Base-by-base conservation (phyloP, 2,329 filamentous ascomycete genomes). In the Botrytis deweyae region DNA sequence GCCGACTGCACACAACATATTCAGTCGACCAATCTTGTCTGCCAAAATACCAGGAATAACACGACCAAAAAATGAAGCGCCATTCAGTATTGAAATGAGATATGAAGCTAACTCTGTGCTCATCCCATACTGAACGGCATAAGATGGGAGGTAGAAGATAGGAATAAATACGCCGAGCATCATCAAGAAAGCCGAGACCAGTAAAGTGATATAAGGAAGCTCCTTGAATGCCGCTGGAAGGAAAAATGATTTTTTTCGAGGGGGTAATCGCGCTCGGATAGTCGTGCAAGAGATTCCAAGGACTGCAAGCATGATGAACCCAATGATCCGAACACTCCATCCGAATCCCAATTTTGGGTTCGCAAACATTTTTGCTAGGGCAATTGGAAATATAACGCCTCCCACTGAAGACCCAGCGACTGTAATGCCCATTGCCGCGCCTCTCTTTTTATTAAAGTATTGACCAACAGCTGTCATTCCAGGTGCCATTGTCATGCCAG, bases 101-200 rank as follows among this genome's bases (percentile, higher is more conserved):
- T 89, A 88, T 22, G 81, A 80, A 1, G 86, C 83, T 2, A 89
- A 81, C 10, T 80, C 76, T 1, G 78, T 59, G 74, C 83, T 82
- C 82, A 89, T 86, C 55, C 87, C 87, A 64, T 83, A 81, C 2
- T 79, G 74, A 46, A 83, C 77, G 0, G 86, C 86, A 71, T 86
- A 80, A 1, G 85, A 74, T 49, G 73, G 73, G 4, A 79, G 79
- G 73, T 84, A 89, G 74, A 84, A 85, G 73, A 86, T 84, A 4
- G 87, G 87, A 20, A 88, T 79, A 76, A 88, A 88, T 72, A 87
- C 84, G 42, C 86, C 87, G 36, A 83, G 79, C 78, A 84, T 83
- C 77, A 86, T 79, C 74, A 86, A 77, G 38, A 64, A 73, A 10
- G 59, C 66, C 18, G 65, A 25, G 9, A 64, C 12, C 10, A 73